Base-by-base conservation (phyloP, 163 green algal genomes). In the Scenedesmus sp. region DNA sequence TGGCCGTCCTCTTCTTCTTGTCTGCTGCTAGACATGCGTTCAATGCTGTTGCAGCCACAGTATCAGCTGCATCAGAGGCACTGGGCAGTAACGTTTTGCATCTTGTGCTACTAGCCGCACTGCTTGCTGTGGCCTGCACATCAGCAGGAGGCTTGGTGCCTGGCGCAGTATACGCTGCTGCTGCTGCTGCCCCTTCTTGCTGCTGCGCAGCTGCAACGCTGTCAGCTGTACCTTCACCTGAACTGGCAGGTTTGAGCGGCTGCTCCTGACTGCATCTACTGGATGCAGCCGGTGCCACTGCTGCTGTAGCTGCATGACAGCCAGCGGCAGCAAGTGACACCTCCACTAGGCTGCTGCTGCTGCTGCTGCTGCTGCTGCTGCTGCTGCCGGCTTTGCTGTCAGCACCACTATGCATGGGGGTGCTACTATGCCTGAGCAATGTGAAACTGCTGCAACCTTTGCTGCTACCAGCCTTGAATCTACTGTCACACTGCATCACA, bases 181-280 rank as follows among this genome's bases (percentile, higher is more conserved):
- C 83, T 88, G 83, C 83, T 81, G 83, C 53, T 80, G 18, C 73
- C 73, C 7, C 59, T n/a, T 72, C 20, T 24, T 72, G 59, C 24
- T 35, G 59, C 24, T 33, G 59, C 59, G 13, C 35, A 26, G 59
- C 59, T 35, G 59, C 59, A 72, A 10, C 22, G 1, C 51, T 61
- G 51, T 15, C 51, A 72, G 59, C 22, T 6, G 9, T 24, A 72
- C 3, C 59, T 72, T 33, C 30, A 37, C 4, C 12, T 18, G 65
- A 76, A 7, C 30, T 40, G 9, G 30, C 30, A 16, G 30, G 37
- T 26, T 0, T n/a, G 24, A 16, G 2, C 5, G 30, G 15, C 65
- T 76, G 65, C 30, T 40, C 6, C 30, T 20, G 24, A 30, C 65
- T 76, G 65, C 30, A 40, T 6, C 3, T 76, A 30, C 65, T 76